Percentiles rank a stretch among this genome's conserved stretches.
Conservation (phyloP, 2,329 filamentous ascomycete species). For the Geosmithia morbida region DNA sequence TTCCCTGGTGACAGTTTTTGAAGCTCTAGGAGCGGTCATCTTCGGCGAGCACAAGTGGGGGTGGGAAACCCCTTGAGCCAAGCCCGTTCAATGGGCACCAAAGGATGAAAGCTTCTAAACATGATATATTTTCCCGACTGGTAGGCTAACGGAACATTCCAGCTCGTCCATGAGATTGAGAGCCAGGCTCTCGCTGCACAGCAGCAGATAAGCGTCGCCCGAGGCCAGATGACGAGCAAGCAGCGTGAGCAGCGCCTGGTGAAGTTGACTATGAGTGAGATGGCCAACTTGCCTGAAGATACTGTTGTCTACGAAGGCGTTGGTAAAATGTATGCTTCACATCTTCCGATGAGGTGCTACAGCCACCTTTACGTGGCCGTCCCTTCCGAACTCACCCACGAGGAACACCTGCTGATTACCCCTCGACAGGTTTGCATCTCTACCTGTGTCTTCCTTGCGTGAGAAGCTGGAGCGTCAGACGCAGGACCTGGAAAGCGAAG, state of each 20-base stretch:
- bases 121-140: background rate
- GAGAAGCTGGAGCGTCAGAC: constrained; percentile 63
- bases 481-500: constrained; percentile 60
- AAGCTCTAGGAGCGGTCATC: background rate
- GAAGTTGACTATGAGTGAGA: constrained; percentile 73
- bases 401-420: background rate
- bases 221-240: constrained; percentile 71
- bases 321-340: constrained; percentile 71
- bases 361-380: background rate
- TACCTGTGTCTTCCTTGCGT: constrained; percentile 58
- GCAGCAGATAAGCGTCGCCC: constrained; percentile 80
- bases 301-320: constrained; percentile 88
- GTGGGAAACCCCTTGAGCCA: background rate
- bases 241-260: constrained; percentile 81
- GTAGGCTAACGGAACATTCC: constrained; percentile 3
- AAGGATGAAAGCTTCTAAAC: background rate
- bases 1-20: too few species aligned
- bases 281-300: constrained; percentile 58
- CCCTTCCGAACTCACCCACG: too few species aligned
- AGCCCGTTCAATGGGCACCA: background rate
- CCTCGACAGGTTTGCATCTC: constrained; percentile 64
- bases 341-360: background rate
- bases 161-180: constrained; percentile 92
- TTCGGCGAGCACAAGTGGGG: background rate
- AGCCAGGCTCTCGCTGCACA: constrained; percentile 76